Percentiles rank a stretch among this genome's conserved stretches.
These are phyloP conservation scores for Agroathelia rolfsii DNA, from an alignment of 1,284 basidiomycete species.

Conservation along the genomic window DNA sequence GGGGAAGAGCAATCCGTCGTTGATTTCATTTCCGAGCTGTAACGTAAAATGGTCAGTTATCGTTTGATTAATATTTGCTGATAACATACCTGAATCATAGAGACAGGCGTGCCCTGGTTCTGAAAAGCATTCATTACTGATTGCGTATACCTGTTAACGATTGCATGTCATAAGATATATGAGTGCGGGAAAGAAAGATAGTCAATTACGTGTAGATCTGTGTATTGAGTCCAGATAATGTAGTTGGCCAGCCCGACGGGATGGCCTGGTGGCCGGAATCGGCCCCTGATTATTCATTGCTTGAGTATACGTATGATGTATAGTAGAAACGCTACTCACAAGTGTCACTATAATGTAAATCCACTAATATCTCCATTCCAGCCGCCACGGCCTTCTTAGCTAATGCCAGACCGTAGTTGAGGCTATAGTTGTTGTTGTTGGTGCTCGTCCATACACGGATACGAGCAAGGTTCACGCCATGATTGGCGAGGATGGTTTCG, in stretches of 20 bases:
- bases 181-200: constrained; percentile 7
- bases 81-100: constrained; percentile 35
- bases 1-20: constrained; percentile 55
- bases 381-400: constrained; percentile 47
- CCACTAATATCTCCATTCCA: constrained; percentile 47
- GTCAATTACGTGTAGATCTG: constrained; percentile 39
- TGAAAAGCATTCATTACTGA: constrained; percentile 40
- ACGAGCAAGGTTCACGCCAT: constrained; percentile 47
- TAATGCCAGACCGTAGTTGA: constrained; percentile 42
- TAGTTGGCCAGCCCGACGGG: constrained; percentile 46
- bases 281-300: constrained; percentile 33
- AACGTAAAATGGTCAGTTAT: too few relatives aligned
- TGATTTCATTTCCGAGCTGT: constrained; percentile 55
- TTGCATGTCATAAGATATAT: constrained; percentile 9
- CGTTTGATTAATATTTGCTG: too few relatives aligned
- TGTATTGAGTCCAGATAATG: constrained; percentile 38
- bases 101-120: constrained; percentile 43
- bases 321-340: constrained; percentile 25
- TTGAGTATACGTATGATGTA: constrained; percentile 15
- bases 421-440: constrained; percentile 37
- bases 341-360: constrained; percentile 57
- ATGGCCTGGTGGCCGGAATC: constrained; percentile 54
- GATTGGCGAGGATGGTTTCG: constrained; percentile 43
- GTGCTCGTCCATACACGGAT: constrained; percentile 54
- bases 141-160: constrained; percentile 35